Conservation (phyloP, 2,329 filamentous ascomycete genomes). For the Penicillium sp. region DNA sequence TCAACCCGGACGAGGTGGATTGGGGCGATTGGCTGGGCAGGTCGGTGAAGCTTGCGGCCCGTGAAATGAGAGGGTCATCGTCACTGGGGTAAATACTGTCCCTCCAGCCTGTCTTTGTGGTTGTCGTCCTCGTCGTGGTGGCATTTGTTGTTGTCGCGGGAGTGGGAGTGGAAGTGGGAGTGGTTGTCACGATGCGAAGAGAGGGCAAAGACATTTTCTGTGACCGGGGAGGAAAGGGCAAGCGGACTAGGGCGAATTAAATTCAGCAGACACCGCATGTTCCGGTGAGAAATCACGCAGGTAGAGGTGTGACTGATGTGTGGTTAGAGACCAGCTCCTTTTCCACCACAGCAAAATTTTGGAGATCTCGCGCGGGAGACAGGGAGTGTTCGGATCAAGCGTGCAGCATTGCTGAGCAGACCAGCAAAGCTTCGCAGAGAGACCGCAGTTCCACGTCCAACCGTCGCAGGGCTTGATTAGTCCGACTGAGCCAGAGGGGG, state of each 20-base stretch:
- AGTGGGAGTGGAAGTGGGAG: background rate
- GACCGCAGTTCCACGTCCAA: conserved; percentile 1
- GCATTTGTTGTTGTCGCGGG: too few species aligned
- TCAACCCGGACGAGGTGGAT: conserved; percentile 34
- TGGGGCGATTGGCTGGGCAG: conserved; percentile 40
- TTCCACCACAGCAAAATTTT: conserved; percentile 26
- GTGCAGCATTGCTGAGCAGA: conserved; percentile 17
- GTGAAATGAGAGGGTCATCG: conserved; percentile 36
- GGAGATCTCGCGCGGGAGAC: conserved; percentile 1
- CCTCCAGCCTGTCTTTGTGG: background rate
- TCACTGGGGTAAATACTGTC: conserved; percentile 19
- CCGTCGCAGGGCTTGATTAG: background rate
- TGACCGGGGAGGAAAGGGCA: conserved; percentile 8
- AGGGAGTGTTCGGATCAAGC: conserved; percentile 6
- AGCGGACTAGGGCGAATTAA: conserved; percentile 11
- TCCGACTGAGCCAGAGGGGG: background rate
- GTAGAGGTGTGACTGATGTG: conserved; percentile 19
- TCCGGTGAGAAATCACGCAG: conserved; percentile 8
- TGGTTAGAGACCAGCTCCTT: conserved; percentile 40
- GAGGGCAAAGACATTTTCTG: conserved; percentile 32
- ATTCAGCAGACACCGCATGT: conserved; percentile 18
- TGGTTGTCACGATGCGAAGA: conserved; percentile 10
- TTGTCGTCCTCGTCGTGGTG: background rate
- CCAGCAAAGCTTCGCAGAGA: conserved; percentile 7
- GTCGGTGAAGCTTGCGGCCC: conserved; percentile 55